Evolutionary conservation across 345 rosid species (phyloP).

Genomic region (Diplotaxis tenuifolia): DNA sequence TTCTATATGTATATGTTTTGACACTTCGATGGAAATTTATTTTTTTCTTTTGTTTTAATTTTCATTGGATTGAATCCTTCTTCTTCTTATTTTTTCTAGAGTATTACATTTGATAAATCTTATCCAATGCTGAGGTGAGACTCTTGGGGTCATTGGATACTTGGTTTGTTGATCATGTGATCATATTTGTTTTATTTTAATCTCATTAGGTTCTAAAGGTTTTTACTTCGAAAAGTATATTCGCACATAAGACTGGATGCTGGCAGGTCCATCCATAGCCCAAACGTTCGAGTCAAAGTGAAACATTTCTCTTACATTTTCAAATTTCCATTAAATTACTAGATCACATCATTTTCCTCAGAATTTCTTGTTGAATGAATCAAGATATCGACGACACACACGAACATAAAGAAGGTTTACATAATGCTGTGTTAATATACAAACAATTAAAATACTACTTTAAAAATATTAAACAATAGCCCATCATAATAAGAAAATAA

Average conservation of each 20-base stretch:
- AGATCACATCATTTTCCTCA: constrained; percentile 12
- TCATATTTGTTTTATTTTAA: neutral
- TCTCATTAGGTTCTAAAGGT: too few species aligned
- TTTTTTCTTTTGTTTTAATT: neutral
- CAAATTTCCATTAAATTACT: neutral
- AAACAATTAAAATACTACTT: neutral
- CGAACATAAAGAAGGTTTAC: neutral
- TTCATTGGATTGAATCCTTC: neutral
- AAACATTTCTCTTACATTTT: neutral
- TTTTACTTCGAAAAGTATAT: too few species aligned
- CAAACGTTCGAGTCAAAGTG: constrained; percentile 9
- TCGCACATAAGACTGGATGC: neutral
- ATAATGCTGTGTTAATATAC: neutral
- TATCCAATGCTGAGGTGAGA: constrained; percentile 15
- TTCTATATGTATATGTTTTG: constrained; percentile 1
- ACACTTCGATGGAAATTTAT: constrained; percentile 16
- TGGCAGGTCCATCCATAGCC: neutral
- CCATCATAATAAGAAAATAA: too few species aligned
- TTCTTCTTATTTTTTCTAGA: neutral
- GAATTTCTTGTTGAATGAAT: constrained; percentile 7
- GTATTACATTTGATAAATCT: constrained; percentile 9
- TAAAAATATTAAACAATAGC: neutral
- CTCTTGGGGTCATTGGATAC: constrained; percentile 4
- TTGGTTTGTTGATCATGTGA: neutral
- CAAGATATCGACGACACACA: constrained; percentile 1